Conservation (phyloP, 179 eudicot genomes). For the Beta macrorhiza region DNA sequence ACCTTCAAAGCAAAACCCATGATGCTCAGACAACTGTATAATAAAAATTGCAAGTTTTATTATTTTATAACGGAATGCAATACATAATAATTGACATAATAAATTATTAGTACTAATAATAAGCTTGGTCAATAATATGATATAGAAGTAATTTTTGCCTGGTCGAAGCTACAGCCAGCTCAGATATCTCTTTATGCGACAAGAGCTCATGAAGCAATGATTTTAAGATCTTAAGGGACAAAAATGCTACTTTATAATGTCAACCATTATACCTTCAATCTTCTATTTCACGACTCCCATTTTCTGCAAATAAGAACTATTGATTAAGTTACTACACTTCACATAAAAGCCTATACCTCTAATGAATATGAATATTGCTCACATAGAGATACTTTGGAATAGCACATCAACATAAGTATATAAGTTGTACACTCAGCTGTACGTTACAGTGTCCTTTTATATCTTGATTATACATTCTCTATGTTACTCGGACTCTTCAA, state of each 20-base stretch:
- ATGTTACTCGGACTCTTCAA: background rate
- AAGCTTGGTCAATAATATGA: slow-evolving; percentile 5
- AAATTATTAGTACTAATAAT: background rate
- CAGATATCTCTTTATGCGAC: background rate
- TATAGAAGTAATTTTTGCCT: background rate
- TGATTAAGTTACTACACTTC: background rate
- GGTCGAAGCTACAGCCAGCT: background rate
- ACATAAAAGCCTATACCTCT: background rate
- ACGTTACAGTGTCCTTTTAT: too few relatives aligned
- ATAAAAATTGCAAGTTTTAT: slow-evolving; percentile 9
- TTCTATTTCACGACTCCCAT: background rate
- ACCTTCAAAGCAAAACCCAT: slow-evolving; percentile 5
- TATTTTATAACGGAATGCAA: background rate
- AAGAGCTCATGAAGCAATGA: slow-evolving; percentile 16
- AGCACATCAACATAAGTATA: background rate
- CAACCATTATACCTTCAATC: slow-evolving; percentile 1
- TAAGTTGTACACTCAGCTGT: too few relatives aligned
- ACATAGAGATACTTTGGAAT: background rate
- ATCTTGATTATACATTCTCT: too few relatives aligned
- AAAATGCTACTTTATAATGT: background rate
- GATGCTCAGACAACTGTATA: background rate
- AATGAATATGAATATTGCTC: background rate
- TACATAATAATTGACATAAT: background rate
- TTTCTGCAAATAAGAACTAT: background rate
- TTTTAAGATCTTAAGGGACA: background rate